Base-by-base conservation (phyloP, 2,329 filamentous ascomycete genomes). In the Fusarium subtropicale region DNA sequence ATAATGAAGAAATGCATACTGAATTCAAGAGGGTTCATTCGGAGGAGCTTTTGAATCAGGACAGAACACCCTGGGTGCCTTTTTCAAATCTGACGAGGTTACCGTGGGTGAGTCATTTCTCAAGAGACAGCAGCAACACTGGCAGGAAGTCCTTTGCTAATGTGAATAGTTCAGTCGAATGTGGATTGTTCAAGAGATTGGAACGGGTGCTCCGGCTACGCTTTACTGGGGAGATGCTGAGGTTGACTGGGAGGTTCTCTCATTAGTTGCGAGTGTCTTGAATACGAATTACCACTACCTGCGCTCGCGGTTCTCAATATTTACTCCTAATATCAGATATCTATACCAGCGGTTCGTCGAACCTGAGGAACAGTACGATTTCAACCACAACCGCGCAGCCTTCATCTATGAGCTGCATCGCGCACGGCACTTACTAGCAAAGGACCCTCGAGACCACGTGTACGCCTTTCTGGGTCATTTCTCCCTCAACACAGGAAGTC, bases 121-220 rank as follows among this genome's bases (percentile, higher is more conserved):
- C 26, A n/a, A 12, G 9, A 39, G 36, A 11, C n/a, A 7, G 36
- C 18, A 20, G 22, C 24, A 24, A 12, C 31, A 28, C 20, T 45
- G 16, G 16, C n/a, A 30, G 12, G 28, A 18, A 30, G 4, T 18
- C 22, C 18, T 28, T 45, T 48, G 24, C 62, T 66, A 24, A 65
- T 28, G 36, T 22, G 7, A 48, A 22, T 31, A 79, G 79, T 80
- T 80, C 36, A 73, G 75, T 30, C 75, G 78, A 13, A 74, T 79
- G 39, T 80, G 78, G 78, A 79, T 80, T 31, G 77, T 78, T 24
- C 78, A 80, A 36, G 78, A 80, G 24, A 79, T 80, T 26, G 78
- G 78, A 41, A 80, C 78, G 3, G 36, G 47, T 5, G 71, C 78
- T 3, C 69, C 78, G 0, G 77, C 78, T 1, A 78, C 75, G 3